These are phyloP conservation scores for Vigna hirtella DNA, from an alignment of 306 rosid species.

Conservation along the genomic window DNA sequence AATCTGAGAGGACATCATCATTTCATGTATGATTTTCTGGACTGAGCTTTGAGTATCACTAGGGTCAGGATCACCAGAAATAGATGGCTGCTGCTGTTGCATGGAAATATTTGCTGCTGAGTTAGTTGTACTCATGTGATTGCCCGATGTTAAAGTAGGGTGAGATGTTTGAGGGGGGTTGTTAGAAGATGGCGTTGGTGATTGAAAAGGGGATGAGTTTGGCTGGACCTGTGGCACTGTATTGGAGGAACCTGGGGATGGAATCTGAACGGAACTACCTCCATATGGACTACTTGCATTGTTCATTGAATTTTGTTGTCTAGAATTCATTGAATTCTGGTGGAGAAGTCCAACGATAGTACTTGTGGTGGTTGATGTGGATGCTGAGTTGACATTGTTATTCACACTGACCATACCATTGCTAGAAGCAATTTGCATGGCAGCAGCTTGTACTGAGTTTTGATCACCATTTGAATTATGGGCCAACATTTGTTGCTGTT, in stretches of 20 bases:
- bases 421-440: constrained; percentile 71
- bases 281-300: constrained; percentile 91
- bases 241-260: constrained; percentile 89
- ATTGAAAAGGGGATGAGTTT: constrained; percentile 80
- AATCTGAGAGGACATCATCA: constrained; percentile 78
- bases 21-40: constrained; percentile 79
- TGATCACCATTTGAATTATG: constrained; percentile 68
- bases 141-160: constrained; percentile 63
- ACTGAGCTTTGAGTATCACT: constrained; percentile 87
- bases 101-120: constrained; percentile 77
- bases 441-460: constrained; percentile 62
- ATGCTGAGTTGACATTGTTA: constrained; percentile 66
- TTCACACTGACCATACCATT: constrained; percentile 83
- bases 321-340: constrained; percentile 92
- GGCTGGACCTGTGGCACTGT: constrained; percentile 73
- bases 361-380: constrained; percentile 82
- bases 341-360: constrained; percentile 97
- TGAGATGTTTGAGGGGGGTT: constrained; percentile 77
- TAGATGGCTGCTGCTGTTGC: constrained; percentile 84
- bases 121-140: constrained; percentile 76
- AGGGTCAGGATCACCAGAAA: constrained; percentile 81
- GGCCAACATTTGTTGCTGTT: constrained; percentile 57
- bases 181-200: constrained; percentile 83
- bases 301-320: constrained; percentile 79
- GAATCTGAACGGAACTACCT: constrained; percentile 82